phyloP scores from a whole-genome alignment of 2,329 filamentous ascomycete species.

The Pseudopyrenochaeta lycopersici region DNA sequence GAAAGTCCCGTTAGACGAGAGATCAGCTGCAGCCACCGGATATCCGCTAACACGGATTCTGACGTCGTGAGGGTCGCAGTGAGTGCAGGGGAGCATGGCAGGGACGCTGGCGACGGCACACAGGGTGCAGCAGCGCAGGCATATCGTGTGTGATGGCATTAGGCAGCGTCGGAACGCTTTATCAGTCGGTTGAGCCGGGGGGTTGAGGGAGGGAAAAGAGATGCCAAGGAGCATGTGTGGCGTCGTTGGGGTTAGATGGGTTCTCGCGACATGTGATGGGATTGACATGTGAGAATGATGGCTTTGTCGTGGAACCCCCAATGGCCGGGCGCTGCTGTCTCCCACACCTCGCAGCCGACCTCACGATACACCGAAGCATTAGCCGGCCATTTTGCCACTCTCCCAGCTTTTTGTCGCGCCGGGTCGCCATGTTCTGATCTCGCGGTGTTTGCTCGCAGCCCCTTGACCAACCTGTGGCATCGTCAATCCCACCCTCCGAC shows the following conservation, averaged over 20 bases:
- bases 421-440: constrained; percentile 3
- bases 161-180: no score
- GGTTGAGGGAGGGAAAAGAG: background rate
- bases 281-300: constrained; percentile 35
- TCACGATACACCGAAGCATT: constrained; percentile 11
- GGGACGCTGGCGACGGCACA: background rate
- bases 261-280: constrained; percentile 29
- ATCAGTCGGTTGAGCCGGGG: background rate
- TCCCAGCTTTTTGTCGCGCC: background rate
- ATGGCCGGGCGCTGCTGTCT: constrained; percentile 16
- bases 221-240: constrained; percentile 22
- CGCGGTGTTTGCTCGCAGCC: constrained; percentile 10
- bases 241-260: constrained; percentile 25
- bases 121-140: no score
- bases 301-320: constrained; percentile 21
- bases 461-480: constrained; percentile 21
- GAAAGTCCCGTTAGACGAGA: background rate
- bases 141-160: no score
- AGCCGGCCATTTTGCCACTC: constrained; percentile 7
- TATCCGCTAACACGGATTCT: background rate
- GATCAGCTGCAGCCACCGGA: constrained; percentile 3
- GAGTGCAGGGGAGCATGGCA: no score
- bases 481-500: constrained; percentile 15
- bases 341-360: constrained; percentile 9
- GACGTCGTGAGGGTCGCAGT: background rate